Evolutionary conservation across 345 rosid species (phyloP), one percentile per base, ranked within the genome.

Genomic region (Lepidium sativum): DNA sequence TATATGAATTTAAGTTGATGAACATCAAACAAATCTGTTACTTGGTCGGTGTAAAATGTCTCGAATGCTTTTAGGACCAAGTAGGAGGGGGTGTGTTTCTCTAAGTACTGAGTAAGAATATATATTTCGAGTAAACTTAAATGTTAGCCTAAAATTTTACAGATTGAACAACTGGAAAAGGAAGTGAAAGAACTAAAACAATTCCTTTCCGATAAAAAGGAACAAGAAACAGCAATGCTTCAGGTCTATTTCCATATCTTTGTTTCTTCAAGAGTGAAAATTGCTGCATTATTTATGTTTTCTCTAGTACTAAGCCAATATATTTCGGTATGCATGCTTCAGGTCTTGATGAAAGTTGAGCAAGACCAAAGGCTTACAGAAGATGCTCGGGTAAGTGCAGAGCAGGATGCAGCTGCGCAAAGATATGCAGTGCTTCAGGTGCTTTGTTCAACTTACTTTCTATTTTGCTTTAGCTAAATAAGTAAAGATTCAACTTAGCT

Each of bases 331-430:
- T 16, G 32, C 14, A 10, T 60, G 32, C 52, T 65, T 44, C 62
- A 92, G 98, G 89, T 90, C 65, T 75, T 90, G 68, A 77, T 94
- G 83, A 86, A 80, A 78, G 83, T 90, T 48, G 91, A 90, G 72
- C 95, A 90, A 77, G 96, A 94, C 42, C 97, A 90, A 67, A 85
- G 68, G 80, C 66, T 88, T 70, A 84, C 97, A 33, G 99, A 90
- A 86, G 99, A 90, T 52, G 99, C 92, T 63, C 86, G 95, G 2
- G 41, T 78, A 66, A 70, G 57, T 54, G 88, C 97, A 62, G 99
- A 94, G 80, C 83, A 82, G 56, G 92, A 86, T 55, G 88, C 89
- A 75, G 80, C 81, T 54, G 80, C 91, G 34, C 97, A 84, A 67
- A 81, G 68, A 88, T 70, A 66, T 59, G 86, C 84, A 61, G 79